Evolutionary conservation across 805 yeast genomes (phyloP).

Genomic region (Candida nemodendra): DNA sequence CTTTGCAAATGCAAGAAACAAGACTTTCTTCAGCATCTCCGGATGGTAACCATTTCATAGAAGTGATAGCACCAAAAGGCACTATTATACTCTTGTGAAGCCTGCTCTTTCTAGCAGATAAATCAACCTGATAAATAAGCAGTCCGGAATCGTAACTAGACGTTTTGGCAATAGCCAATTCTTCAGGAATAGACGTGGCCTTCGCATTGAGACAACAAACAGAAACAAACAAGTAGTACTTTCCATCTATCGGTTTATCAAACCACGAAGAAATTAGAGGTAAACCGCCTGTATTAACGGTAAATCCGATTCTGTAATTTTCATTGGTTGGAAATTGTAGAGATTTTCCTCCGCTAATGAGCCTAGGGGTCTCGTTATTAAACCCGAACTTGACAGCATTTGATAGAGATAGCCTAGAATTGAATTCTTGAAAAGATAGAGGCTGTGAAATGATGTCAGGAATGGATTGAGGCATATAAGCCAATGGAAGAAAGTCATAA

Average conservation of each 20-base stretch:
- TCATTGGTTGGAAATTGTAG: conserved; percentile 21
- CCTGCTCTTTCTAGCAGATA: conserved; percentile 1
- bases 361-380: conserved; percentile 12
- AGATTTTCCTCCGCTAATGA: conserved; percentile 2
- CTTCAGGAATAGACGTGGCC: conserved; percentile 12
- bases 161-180: conserved; percentile 16
- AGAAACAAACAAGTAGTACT: conserved; percentile 29
- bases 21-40: conserved; percentile 15
- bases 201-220: conserved; percentile 15
- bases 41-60: conserved; percentile 27
- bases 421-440: conserved; percentile 5
- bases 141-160: conserved; percentile 20
- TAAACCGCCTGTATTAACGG: conserved; percentile 32
- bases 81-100: conserved; percentile 18
- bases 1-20: conserved; percentile 27
- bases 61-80: conserved; percentile 24
- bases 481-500: conserved; percentile 7
- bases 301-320: conserved; percentile 23
- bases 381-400: conserved; percentile 17
- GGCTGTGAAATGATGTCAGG: conserved; percentile 1
- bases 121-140: conserved; percentile 22
- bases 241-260: conserved; percentile 16
- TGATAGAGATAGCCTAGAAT: conserved; percentile 9
- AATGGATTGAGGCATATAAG: conserved; percentile 2
- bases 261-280: conserved; percentile 29